These are phyloP conservation scores for Amanita thiersii DNA, from an alignment of 768 basidiomycete genomes.

Conservation along the genomic window DNA sequence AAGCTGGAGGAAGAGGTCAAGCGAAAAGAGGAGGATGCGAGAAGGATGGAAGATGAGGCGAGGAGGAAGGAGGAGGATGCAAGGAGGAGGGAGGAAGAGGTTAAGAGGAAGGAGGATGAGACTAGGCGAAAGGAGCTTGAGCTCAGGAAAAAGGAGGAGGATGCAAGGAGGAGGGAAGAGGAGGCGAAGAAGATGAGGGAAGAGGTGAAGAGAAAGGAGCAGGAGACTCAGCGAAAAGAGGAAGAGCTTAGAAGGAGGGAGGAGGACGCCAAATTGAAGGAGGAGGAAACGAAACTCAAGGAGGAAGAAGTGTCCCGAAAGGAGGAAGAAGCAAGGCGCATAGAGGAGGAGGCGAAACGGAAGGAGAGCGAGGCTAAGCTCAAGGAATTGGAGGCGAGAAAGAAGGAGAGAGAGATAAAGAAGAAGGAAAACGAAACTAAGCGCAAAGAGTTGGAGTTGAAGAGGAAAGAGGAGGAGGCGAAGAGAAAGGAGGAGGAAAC, in stretches of 20 bases:
- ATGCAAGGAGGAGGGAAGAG: conserved; percentile 15
- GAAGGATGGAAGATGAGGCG: conserved; percentile 16
- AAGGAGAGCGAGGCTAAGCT: conserved; percentile 1
- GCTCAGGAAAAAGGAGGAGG: conserved; percentile 20
- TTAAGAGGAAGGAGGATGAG: conserved; percentile 13
- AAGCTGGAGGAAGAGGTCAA: conserved; percentile 12
- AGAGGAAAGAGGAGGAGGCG: neutral
- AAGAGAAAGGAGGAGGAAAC: conserved; percentile 5
- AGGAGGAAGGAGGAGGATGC: conserved; percentile 19
- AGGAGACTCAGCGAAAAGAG: conserved; percentile 15
- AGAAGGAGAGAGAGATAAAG: conserved; percentile 17
- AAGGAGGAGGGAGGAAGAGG: conserved; percentile 12
- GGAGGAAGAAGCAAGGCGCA: conserved; percentile 16
- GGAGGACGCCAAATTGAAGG: conserved; percentile 15
- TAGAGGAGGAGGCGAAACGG: conserved; percentile 10
- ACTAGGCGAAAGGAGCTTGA: conserved; percentile 16
- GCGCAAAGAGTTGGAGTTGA: conserved; percentile 12
- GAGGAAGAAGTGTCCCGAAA: no score
- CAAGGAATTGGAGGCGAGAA: conserved; percentile 3
- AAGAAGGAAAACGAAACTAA: conserved; percentile 14
- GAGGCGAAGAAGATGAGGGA: conserved; percentile 17
- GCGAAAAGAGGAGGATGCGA: conserved; percentile 15
- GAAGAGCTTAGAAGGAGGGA: conserved; percentile 23
- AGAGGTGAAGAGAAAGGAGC: conserved; percentile 18
- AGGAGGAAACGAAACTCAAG: conserved; percentile 14